These are phyloP conservation scores for Aspergillus coremiiformis DNA, from an alignment of 495 filamentous ascomycete species.

Conservation along the genomic window DNA sequence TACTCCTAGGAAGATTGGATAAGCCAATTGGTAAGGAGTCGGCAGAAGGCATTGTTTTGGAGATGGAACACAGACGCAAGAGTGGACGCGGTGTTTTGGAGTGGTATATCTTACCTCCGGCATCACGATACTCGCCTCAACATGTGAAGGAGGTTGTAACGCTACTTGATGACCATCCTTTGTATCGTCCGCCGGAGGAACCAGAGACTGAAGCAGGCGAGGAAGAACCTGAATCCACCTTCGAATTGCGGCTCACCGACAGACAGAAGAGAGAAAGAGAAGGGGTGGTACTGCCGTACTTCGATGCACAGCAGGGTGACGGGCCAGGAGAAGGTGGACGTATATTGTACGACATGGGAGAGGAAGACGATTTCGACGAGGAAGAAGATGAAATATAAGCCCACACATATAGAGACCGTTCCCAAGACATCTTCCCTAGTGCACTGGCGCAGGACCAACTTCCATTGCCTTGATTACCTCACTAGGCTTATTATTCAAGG, in stretches of 20 bases:
- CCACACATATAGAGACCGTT: conserved; percentile 8
- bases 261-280: conserved; percentile 79
- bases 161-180: conserved; percentile 70
- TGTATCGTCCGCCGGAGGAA: conserved; percentile 48
- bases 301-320: conserved; percentile 80
- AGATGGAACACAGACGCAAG: conserved; percentile 77
- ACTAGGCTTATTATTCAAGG: not conserved
- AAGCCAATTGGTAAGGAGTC: conserved; percentile 39
- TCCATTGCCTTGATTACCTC: not conserved
- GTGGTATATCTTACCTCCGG: conserved; percentile 60
- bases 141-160: conserved; percentile 48
- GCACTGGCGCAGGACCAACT: not conserved
- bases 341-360: conserved; percentile 93
- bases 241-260: conserved; percentile 81
- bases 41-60: conserved; percentile 58
- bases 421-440: not conserved
- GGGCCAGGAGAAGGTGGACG: conserved; percentile 76
- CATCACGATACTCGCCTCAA: conserved; percentile 25
- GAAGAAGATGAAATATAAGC: conserved; percentile 91
- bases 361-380: conserved; percentile 97
- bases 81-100: conserved; percentile 72
- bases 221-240: conserved; percentile 61
- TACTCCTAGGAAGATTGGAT: conserved; percentile 51
- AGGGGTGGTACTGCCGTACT: conserved; percentile 86
- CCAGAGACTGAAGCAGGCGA: conserved; percentile 22